Evolutionary conservation across 352 stramenopile genomes (phyloP).

Genomic region (Thraustotheca clavata): DNA sequence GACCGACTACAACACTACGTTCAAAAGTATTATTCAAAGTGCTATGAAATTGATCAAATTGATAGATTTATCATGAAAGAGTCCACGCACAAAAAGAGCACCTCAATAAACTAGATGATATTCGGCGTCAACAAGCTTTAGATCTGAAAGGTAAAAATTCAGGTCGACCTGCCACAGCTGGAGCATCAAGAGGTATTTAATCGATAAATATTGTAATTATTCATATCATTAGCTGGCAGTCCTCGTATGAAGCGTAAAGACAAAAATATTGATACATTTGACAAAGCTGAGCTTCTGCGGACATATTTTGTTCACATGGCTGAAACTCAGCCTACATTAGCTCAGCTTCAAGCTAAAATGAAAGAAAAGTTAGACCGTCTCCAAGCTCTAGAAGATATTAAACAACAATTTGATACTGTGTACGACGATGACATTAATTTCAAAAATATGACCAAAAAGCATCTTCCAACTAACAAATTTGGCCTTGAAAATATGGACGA

Average conservation of each 20-base stretch:
- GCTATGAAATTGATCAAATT: not conserved
- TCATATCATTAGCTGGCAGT: not conserved
- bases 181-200: too few species aligned
- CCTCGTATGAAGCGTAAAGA: not conserved
- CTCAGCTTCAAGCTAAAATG: not conserved
- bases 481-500: not conserved
- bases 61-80: slow-evolving; percentile 10
- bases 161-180: not conserved
- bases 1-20: not conserved
- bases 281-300: not conserved
- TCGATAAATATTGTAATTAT: too few species aligned
- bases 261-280: not conserved
- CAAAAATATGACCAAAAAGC: not conserved
- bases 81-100: not conserved
- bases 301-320: slow-evolving; percentile 22
- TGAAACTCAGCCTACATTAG: slow-evolving; percentile 16
- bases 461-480: too few species aligned
- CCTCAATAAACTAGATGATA: not conserved
- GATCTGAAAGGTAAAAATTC: not conserved
- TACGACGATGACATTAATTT: slow-evolving; percentile 13
- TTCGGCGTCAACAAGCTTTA: not conserved
- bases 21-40: not conserved
- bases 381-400: not conserved
- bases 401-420: slow-evolving; percentile 1
- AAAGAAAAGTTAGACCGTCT: not conserved